Conservation (phyloP, 306 rosid species). For the Quercus robur region DNA sequence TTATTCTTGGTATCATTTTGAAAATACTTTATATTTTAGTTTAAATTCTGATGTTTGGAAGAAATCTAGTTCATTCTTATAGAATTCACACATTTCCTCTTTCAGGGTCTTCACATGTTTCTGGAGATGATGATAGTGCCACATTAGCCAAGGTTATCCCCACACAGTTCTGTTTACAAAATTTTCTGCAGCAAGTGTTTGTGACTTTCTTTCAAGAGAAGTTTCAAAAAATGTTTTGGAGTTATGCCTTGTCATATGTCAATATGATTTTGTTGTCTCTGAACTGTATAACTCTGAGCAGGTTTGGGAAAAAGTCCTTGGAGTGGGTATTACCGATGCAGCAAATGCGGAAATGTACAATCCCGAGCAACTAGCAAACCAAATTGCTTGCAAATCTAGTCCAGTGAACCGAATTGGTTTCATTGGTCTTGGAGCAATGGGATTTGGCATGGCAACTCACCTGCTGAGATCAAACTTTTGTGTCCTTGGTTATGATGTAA, state of each 20-base stretch:
- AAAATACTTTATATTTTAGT: constrained; percentile 6
- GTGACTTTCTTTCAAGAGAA: neutral
- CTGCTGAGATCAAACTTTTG: constrained; percentile 64
- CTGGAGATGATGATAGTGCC: constrained; percentile 38
- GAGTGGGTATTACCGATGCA: constrained; percentile 69
- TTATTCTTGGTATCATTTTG: constrained; percentile 60
- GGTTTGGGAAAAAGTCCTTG: constrained; percentile 71
- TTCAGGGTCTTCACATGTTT: constrained; percentile 58
- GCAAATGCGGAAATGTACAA: constrained; percentile 61
- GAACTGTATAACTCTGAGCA: constrained; percentile 22
- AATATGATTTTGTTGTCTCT: neutral
- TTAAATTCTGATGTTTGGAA: constrained; percentile 20
- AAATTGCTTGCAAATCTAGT: constrained; percentile 43
- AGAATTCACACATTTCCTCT: constrained; percentile 19
- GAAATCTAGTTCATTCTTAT: constrained; percentile 21
- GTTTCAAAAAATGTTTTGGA: constrained; percentile 6
- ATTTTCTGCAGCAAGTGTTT: neutral
- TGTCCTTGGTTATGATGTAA: constrained; percentile 90
- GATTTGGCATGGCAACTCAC: constrained; percentile 98
- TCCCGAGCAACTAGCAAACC: constrained; percentile 69
- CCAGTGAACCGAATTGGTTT: constrained; percentile 68
- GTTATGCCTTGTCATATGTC: neutral
- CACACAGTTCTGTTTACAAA: constrained; percentile 13
- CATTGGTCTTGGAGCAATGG: constrained; percentile 99
- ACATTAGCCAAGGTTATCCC: constrained; percentile 57